phyloP scores from a whole-genome alignment of 192 early-diverging fungal genomes.

The Podila horticola region DNA sequence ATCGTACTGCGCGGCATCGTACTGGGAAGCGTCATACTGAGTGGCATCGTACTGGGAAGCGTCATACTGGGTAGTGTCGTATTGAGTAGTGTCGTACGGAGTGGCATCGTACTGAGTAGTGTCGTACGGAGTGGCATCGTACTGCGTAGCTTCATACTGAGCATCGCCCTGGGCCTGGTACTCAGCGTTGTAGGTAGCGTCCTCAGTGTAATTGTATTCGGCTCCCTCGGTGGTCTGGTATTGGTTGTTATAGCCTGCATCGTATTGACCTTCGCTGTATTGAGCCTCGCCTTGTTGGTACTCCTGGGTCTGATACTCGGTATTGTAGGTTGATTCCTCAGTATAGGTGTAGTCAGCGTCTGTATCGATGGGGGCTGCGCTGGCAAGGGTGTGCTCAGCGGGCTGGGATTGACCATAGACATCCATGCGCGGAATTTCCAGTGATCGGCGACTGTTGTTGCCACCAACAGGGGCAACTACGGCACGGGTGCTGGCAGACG shows the following conservation, averaged over 20 bases:
- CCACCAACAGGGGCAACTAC: neutral
- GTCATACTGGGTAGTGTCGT: neutral
- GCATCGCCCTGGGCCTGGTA: conserved; percentile 16
- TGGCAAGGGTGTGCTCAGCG: neutral
- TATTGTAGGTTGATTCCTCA: conserved; percentile 32
- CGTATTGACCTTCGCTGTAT: conserved; percentile 9
- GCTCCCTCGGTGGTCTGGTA: neutral
- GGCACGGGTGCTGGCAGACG: conserved; percentile 23
- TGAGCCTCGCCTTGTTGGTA: conserved; percentile 1
- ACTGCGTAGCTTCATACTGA: neutral
- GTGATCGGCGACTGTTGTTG: conserved; percentile 14
- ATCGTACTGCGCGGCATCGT: conserved; percentile 10
- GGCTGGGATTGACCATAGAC: conserved; percentile 16
- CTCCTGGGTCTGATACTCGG: conserved; percentile 8
- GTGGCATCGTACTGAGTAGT: neutral
- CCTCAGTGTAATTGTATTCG: conserved; percentile 3
- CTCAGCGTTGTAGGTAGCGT: neutral
- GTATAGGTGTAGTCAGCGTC: neutral
- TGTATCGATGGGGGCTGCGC: neutral
- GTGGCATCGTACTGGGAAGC: neutral
- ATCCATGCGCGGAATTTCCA: conserved; percentile 27
- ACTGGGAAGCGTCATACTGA: neutral
- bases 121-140: neutral
- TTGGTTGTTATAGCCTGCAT: conserved; percentile 10
- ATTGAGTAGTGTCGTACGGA: neutral